A percentile compares a stretch with the other conserved stretches of the same genome.
Evolutionary conservation across 2,329 filamentous ascomycete species (phyloP).

Genomic region (Colletotrichum acutatum): DNA sequence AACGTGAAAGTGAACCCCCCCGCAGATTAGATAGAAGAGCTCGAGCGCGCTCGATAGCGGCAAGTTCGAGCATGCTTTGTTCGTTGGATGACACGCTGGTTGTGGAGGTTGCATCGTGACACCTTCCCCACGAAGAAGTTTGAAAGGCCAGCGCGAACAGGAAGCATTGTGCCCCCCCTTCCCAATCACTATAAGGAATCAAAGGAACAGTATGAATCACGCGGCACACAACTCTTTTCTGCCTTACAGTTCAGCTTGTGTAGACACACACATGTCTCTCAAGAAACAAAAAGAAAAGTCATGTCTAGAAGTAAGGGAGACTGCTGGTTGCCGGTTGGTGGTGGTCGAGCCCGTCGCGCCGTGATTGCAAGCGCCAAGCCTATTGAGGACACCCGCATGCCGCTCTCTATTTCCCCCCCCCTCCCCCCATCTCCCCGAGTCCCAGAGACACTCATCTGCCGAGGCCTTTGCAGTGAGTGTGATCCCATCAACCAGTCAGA

Average conservation of each 20-base stretch:
- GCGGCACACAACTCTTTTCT: background rate
- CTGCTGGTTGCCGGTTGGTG: background rate
- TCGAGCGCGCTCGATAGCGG: background rate
- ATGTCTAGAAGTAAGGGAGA: background rate
- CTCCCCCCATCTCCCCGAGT: background rate
- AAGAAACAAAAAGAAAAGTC: background rate
- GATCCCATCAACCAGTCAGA: background rate
- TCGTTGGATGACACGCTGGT: background rate
- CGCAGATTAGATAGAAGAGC: background rate
- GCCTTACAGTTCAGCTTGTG: background rate
- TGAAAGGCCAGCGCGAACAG: background rate
- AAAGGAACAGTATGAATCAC: background rate
- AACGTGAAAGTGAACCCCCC: background rate
- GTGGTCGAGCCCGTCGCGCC: background rate
- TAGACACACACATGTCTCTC: background rate
- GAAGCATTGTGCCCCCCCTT: background rate
- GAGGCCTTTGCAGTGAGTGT: background rate
- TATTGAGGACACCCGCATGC: background rate
- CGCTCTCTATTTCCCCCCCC: constrained; percentile 3
- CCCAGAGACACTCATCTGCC: background rate
- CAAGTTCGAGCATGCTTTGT: background rate
- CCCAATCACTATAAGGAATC: background rate
- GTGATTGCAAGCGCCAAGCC: background rate
- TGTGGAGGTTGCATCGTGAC: background rate
- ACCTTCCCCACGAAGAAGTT: background rate